A percentile compares a stretch with the other conserved stretches of the same genome.
These are phyloP conservation scores for Arabidopsis thaliana DNA, from an alignment of 345 rosid genomes.

Conservation along the genomic window TAIR10.1 NC_003075.7:8277001-8277500, in stretches of 20 bases:
- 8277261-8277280: conserved; percentile 77
- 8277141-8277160: conserved; percentile 96
- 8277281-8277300: conserved; percentile 51
- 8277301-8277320: conserved; percentile 62
- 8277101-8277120: conserved; percentile 64
- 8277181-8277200: conserved; percentile 92
- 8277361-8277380: conserved; percentile 55
- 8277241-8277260: conserved; percentile 82
- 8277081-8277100: conserved; percentile 56
- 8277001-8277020: conserved; percentile 92
- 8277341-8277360: conserved; percentile 56
- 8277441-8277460: background rate
- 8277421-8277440: background rate
- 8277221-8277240: conserved; percentile 89
- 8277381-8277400: conserved; percentile 56
- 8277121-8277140: conserved; percentile 94
- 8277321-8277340: conserved; percentile 61
- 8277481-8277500: conserved; percentile 63
- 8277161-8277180: conserved; percentile 98
- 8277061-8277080: conserved; percentile 59
- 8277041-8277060: conserved; percentile 81
- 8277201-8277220: conserved; percentile 93
- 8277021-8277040: conserved; percentile 96
- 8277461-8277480: background rate
- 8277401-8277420: conserved; percentile 53